Evolutionary conservation across 225 moss, liverwort and hornwort genomes (phyloP), one percentile per base, ranked within the genome.

Genomic region (Anthoceros angustus): DNA sequence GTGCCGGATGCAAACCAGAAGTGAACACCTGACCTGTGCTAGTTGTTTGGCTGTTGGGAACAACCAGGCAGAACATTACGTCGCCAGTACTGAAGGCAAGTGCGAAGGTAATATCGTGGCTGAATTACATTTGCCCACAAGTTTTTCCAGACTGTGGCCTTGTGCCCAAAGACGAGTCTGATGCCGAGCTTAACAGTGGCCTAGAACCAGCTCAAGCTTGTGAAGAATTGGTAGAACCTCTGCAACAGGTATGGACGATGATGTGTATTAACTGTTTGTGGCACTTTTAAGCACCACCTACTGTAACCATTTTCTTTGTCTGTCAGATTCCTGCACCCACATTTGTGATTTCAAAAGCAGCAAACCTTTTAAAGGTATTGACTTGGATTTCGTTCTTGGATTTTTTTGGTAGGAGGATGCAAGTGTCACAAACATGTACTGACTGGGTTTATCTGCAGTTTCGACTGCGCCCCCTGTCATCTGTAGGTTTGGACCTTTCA

Each of bases 71-170:
- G 20, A 70, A 77, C 69, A 92, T 87, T 72, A 84, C 86, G 63
- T 73, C 87, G 64, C 98, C 98, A 60, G 73, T 98, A 55, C 70
- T 98, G 69, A 84, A 83, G 79, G 63, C 89, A 41, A 98, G 98
- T 70, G 87, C 98, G 42, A 80, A 84, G 71, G 77, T 89, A 25
- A 84, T 87, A 70, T 83, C 98, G 25, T 80, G 87, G 39, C 74
- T 98, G 74, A 98, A 98, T 74, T 76, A 72, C 38, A 83, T 98
- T 40, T 98, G 92, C 70, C 98, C 98, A 32, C 89, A 86, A 79
- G 87, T 98, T 20, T 98, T 98, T 76, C 82, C 98, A 67, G 74
- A 92, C 43, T 74, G 79, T 43, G 85, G 87, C 48, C 72, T 98
- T 68, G 79, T 77, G 76, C 71, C 83, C 5, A 25, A 41, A 38